Percentiles rank a stretch among this genome's conserved stretches.
Evolutionary conservation across 2,329 filamentous ascomycete species (phyloP).

Genomic region (Phialocephala sp.): DNA sequence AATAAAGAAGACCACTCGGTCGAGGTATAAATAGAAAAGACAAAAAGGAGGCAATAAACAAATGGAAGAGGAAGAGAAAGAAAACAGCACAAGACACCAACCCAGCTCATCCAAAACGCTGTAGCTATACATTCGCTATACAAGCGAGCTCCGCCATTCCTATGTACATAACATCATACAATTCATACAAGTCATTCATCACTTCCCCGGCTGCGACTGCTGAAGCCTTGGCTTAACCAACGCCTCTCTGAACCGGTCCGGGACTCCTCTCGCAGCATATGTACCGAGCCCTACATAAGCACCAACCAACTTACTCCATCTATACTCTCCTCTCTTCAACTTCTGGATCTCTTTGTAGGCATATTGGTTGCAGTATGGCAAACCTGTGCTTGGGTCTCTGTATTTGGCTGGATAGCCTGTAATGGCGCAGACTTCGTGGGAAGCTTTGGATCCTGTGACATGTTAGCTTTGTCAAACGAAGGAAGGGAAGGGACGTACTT

Average conservation of each 20-base stretch:
- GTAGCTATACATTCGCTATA: neutral
- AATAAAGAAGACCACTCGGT: no score
- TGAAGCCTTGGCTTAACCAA: slow-evolving; percentile 2
- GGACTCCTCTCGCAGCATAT: slow-evolving; percentile 76
- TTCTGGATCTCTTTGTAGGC: slow-evolving; percentile 85
- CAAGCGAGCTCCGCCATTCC: neutral
- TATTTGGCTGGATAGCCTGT: slow-evolving; percentile 83
- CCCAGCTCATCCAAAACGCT: neutral
- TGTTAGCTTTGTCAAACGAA: slow-evolving; percentile 28
- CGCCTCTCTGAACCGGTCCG: slow-evolving; percentile 66
- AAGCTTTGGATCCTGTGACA: slow-evolving; percentile 26
- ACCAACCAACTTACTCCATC: slow-evolving; percentile 81
- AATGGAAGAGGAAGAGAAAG: neutral
- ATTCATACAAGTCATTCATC: slow-evolving; percentile 2
- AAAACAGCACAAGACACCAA: neutral
- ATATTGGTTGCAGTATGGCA: slow-evolving; percentile 79
- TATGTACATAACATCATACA: neutral
- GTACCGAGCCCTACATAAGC: slow-evolving; percentile 78
- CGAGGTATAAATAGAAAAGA: no score
- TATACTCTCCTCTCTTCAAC: slow-evolving; percentile 73
- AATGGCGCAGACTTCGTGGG: slow-evolving; percentile 72
- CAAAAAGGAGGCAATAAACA: neutral
- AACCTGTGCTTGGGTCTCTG: slow-evolving; percentile 81
- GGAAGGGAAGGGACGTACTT: slow-evolving; percentile 47
- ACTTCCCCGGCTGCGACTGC: neutral